Evolutionary conservation across 192 early-diverging fungal species (phyloP).

Genomic region (Coemansia furcata): DNA sequence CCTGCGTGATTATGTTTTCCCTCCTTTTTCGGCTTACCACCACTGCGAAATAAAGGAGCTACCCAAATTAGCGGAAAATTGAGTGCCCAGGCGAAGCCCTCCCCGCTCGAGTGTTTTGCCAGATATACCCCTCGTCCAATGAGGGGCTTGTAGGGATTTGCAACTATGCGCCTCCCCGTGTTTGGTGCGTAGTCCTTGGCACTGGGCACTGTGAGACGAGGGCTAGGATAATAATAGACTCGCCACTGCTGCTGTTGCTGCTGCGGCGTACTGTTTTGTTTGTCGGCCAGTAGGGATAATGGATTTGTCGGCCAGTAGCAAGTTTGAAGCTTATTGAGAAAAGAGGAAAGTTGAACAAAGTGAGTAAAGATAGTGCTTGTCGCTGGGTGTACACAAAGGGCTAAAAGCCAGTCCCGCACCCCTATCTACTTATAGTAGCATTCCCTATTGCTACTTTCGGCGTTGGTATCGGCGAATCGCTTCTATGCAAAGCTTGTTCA

Average conservation of each 20-base stretch:
- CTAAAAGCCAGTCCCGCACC: background rate
- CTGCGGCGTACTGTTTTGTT: background rate
- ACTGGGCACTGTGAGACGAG: background rate
- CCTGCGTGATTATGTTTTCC: slow-evolving; percentile 9
- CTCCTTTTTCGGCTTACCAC: background rate
- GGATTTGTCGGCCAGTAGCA: background rate
- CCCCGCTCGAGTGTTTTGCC: background rate
- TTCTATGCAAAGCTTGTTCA: background rate
- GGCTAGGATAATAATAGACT: background rate
- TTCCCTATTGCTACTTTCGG: background rate
- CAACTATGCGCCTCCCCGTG: slow-evolving; percentile 1
- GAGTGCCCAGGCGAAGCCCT: background rate
- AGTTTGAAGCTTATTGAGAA: background rate
- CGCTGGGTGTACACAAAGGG: background rate
- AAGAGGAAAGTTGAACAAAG: background rate
- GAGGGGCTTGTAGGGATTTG: background rate
- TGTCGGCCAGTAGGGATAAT: background rate
- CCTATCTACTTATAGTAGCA: background rate
- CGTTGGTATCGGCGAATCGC: background rate
- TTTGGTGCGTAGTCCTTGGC: background rate
- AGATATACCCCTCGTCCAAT: background rate
- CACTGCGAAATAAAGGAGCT: background rate
- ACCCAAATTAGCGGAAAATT: background rate
- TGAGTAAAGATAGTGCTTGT: background rate
- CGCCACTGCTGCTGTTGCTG: background rate